These are phyloP conservation scores for Barnettozyma pratensis DNA, from an alignment of 805 yeast species.

Conservation along the genomic window DNA sequence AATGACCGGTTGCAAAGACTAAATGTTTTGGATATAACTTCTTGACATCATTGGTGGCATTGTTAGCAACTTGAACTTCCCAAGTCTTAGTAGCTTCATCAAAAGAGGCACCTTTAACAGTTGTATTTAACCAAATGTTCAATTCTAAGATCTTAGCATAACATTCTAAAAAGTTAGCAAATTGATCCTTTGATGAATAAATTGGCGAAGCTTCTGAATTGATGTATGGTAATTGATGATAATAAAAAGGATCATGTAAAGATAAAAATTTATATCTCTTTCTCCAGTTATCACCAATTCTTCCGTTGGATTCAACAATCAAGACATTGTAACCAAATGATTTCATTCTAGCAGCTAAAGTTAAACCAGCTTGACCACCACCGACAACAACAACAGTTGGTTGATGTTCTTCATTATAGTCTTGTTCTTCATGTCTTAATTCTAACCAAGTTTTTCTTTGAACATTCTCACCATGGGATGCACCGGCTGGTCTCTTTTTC, in stretches of 20 bases:
- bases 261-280: slow-evolving; percentile 39
- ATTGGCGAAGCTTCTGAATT: slow-evolving; percentile 37
- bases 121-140: slow-evolving; percentile 31
- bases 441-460: slow-evolving; percentile 37
- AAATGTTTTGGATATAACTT: slow-evolving; percentile 32
- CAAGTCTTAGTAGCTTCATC: slow-evolving; percentile 27
- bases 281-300: slow-evolving; percentile 45
- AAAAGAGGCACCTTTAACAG: slow-evolving; percentile 29
- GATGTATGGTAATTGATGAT: slow-evolving; percentile 37
- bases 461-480: slow-evolving; percentile 34
- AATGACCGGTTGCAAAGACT: slow-evolving; percentile 41
- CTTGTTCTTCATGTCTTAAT: slow-evolving; percentile 26
- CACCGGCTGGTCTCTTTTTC: slow-evolving; percentile 31
- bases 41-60: slow-evolving; percentile 23
- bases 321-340: slow-evolving; percentile 36
- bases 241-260: slow-evolving; percentile 42
- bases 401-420: slow-evolving; percentile 29
- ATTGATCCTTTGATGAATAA: slow-evolving; percentile 39
- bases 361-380: slow-evolving; percentile 43
- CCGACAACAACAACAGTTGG: slow-evolving; percentile 42
- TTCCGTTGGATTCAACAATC: slow-evolving; percentile 33
- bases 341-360: slow-evolving; percentile 38
- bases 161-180: slow-evolving; percentile 38
- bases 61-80: slow-evolving; percentile 30
- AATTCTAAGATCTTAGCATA: slow-evolving; percentile 38